Percentiles rank a stretch among this genome's conserved stretches.
These are phyloP conservation scores for Hyphopichia burtonii DNA, from an alignment of 1,139 yeast genomes.

Conservation along the genomic window DNA sequence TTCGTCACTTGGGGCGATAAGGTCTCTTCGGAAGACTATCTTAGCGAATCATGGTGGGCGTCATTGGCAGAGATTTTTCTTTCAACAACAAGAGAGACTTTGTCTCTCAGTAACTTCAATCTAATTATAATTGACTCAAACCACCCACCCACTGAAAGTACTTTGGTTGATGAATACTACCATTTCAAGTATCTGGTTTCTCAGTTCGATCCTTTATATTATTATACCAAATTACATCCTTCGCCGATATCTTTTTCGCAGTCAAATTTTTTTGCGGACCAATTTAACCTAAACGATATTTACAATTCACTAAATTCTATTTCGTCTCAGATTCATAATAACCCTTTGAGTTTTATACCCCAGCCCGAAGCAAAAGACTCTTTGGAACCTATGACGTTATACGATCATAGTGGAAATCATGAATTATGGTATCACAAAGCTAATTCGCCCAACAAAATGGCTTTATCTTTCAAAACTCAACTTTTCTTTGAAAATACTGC, in stretches of 20 bases:
- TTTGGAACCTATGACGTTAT: conserved; percentile 1
- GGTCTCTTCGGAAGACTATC: background rate
- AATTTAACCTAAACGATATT: background rate
- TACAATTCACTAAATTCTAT: background rate
- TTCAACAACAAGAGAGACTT: conserved; percentile 20
- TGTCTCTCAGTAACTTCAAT: conserved; percentile 26
- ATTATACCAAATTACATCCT: background rate
- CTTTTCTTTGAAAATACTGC: conserved; percentile 25
- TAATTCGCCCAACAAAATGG: conserved; percentile 16
- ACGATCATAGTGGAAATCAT: conserved; percentile 16
- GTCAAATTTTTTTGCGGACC: conserved; percentile 7
- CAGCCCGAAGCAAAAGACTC: background rate
- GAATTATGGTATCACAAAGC: conserved; percentile 52
- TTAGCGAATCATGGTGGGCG: background rate
- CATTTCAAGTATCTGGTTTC: conserved; percentile 28
- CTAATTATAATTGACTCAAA: conserved; percentile 10
- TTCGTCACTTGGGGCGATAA: conserved; percentile 12
- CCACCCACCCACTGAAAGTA: background rate
- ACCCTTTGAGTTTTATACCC: background rate
- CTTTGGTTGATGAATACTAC: conserved; percentile 24
- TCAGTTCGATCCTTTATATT: background rate
- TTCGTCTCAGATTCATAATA: background rate
- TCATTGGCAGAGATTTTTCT: conserved; percentile 18
- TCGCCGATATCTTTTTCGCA: background rate
- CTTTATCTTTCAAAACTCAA: conserved; percentile 46